These are phyloP conservation scores for Clarireedia sp. DNA, from an alignment of 2,329 filamentous ascomycete genomes.

Conservation along the genomic window DNA sequence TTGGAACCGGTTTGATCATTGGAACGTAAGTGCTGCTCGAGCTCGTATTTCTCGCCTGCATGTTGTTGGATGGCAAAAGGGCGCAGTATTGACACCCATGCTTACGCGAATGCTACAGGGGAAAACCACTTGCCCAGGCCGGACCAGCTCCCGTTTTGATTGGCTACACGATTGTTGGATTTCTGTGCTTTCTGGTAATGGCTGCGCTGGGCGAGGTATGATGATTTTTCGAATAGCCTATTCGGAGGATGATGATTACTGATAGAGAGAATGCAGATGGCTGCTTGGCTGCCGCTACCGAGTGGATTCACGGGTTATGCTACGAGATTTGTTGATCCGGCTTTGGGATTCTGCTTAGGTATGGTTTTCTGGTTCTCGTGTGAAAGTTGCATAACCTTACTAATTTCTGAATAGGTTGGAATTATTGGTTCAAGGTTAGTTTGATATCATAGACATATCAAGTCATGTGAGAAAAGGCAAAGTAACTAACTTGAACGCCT, in stretches of 20 bases:
- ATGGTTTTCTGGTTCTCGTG: constrained; percentile 27
- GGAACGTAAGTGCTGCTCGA: constrained; percentile 38
- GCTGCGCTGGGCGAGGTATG: constrained; percentile 45
- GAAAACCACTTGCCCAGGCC: constrained; percentile 37
- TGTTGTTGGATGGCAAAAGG: neutral
- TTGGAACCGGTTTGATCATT: constrained; percentile 55
- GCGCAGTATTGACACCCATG: neutral
- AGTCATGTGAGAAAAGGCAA: neutral
- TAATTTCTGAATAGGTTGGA: constrained; percentile 14
- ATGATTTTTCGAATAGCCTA: neutral
- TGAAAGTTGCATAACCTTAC: neutral
- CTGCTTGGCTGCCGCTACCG: constrained; percentile 69
- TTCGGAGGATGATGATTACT: neutral
- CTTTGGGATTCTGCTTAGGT: constrained; percentile 72
- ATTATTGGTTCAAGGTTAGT: constrained; percentile 28
- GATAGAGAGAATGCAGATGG: constrained; percentile 44
- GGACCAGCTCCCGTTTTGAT: constrained; percentile 62
- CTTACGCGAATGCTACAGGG: constrained; percentile 22
- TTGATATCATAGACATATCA: neutral
- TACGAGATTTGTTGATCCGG: constrained; percentile 69
- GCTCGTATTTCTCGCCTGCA: too few relatives aligned
- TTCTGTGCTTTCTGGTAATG: constrained; percentile 76
- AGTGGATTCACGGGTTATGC: constrained; percentile 79
- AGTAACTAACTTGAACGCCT: neutral
- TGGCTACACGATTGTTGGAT: constrained; percentile 60